A percentile compares a stretch with the other conserved stretches of the same genome.
phyloP scores from a whole-genome alignment of 352 stramenopile species.

The Pythium phragmitis region DNA sequence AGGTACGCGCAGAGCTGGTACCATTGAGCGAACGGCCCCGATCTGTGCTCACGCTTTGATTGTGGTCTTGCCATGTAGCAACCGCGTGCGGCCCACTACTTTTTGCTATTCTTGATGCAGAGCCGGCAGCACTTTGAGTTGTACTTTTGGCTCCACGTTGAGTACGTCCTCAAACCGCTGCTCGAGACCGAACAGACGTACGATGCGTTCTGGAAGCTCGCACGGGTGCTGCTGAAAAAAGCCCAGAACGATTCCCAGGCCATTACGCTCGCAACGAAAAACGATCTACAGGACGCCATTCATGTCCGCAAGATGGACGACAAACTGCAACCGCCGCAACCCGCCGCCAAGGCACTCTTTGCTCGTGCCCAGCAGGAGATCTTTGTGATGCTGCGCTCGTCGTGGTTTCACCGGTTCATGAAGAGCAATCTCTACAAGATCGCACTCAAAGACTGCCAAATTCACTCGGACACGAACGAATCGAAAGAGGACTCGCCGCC shows the following conservation, averaged over 20 bases:
- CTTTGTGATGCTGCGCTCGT: conserved; percentile 74
- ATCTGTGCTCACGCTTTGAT: background rate
- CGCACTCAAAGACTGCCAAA: conserved; percentile 68
- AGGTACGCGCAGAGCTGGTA: conserved; percentile 29
- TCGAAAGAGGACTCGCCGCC: conserved; percentile 64
- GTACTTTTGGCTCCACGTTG: conserved; percentile 88
- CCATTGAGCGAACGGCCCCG: no score
- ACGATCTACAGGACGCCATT: conserved; percentile 55
- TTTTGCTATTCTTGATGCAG: conserved; percentile 86
- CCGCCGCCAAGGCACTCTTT: conserved; percentile 50
- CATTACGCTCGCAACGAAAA: conserved; percentile 75
- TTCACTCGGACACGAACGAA: conserved; percentile 58
- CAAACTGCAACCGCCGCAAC: conserved; percentile 42
- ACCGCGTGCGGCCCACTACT: conserved; percentile 80
- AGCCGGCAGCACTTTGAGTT: conserved; percentile 86
- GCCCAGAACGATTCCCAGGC: conserved; percentile 75
- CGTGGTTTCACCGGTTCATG: conserved; percentile 83
- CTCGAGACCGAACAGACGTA: conserved; percentile 41
- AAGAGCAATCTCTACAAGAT: conserved; percentile 85
- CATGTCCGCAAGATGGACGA: conserved; percentile 40
- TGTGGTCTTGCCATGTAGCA: conserved; percentile 31
- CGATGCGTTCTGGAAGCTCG: conserved; percentile 68
- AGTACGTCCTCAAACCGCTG: conserved; percentile 81
- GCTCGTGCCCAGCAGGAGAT: conserved; percentile 78
- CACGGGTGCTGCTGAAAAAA: conserved; percentile 66